Base-by-base conservation (phyloP, 2,329 filamentous ascomycete species). In the Monosporascus sp. region DNA sequence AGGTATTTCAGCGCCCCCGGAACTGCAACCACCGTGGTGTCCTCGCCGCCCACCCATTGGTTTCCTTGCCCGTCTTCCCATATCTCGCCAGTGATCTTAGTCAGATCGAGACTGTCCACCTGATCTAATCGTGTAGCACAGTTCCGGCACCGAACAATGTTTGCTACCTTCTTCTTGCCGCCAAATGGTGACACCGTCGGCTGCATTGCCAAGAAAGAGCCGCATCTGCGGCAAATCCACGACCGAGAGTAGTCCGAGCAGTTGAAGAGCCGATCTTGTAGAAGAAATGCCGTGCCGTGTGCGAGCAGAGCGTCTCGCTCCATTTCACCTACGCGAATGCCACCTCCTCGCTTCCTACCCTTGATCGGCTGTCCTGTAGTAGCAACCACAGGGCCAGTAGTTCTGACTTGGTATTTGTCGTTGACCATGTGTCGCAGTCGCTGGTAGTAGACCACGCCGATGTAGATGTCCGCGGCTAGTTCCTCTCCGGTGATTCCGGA, bases 281-380 rank as follows among this genome's bases (percentile, higher is more conserved):
- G 81, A 55, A 99, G 74, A 77, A 96, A 97, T 3, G 93, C 92
- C 2, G 92, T 94, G 24, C 94, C 94, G 78, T 99, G 94, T 5
- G 94, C 94, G 53, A 99, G 82, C 22, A 99, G 79, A 3, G 93
- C 90, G 71, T 99, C 94, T 61, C 94, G 88, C 76, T 99, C 94
- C 94, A 99, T 99, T 74, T 99, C 94, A 73, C 94, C 94, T 31
- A 99, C 93, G 79, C 94, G 91, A 69, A 99, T 97, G 86, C 94
- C 94, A 75, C 94, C 94, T 68, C 93, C 94, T 73, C 93, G 90
- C 70, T 95, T 94, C 70, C 94, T 82, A 59, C 94, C 94, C 78
- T 97, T 97, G 78, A 99, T 94, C 41, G 94, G 94, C 70, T 99
- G 94, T 35, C 93, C 92, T 0, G 93, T 97, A 17, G 94, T 84